Evolutionary conservation across 108 stramenopile genomes (phyloP).

Genomic region (Skeletonema menzelii): DNA sequence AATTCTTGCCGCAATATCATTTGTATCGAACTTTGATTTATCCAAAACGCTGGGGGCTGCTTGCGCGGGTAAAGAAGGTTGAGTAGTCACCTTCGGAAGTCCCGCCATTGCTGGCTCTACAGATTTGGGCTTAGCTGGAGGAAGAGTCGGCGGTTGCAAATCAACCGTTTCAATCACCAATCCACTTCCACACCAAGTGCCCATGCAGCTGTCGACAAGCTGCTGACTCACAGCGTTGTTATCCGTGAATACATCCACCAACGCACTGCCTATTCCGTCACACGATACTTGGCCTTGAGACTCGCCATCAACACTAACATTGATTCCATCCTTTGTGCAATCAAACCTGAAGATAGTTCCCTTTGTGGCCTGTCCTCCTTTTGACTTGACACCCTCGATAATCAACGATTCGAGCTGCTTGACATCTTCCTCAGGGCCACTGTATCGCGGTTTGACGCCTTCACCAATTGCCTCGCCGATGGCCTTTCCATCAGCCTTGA

Average conservation of each 20-base stretch:
- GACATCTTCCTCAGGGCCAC: conserved; percentile 29
- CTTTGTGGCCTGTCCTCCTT: conserved; percentile 65
- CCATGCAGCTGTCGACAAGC: conserved; percentile 60
- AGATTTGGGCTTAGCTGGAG: neutral
- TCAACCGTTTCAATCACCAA: neutral
- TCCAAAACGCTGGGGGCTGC: conserved; percentile 33
- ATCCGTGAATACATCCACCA: conserved; percentile 82
- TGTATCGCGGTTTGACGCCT: conserved; percentile 59
- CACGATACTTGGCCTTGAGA: conserved; percentile 61
- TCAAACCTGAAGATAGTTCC: conserved; percentile 68
- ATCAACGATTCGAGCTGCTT: conserved; percentile 57
- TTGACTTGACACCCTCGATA: conserved; percentile 45
- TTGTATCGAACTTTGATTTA: neutral
- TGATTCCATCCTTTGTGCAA: conserved; percentile 55
- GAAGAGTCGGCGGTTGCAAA: neutral
- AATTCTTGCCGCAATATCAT: neutral
- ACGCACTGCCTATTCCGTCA: conserved; percentile 37
- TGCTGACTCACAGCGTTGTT: conserved; percentile 72
- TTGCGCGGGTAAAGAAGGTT: conserved; percentile 57
- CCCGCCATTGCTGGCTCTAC: neutral
- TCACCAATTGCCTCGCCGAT: conserved; percentile 85
- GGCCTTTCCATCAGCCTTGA: conserved; percentile 83
- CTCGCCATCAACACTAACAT: conserved; percentile 72
- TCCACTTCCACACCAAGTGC: conserved; percentile 16
- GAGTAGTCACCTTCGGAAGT: conserved; percentile 60